phyloP scores from a whole-genome alignment of 2,329 filamentous ascomycete genomes.

The Aureobasidium musti region DNA sequence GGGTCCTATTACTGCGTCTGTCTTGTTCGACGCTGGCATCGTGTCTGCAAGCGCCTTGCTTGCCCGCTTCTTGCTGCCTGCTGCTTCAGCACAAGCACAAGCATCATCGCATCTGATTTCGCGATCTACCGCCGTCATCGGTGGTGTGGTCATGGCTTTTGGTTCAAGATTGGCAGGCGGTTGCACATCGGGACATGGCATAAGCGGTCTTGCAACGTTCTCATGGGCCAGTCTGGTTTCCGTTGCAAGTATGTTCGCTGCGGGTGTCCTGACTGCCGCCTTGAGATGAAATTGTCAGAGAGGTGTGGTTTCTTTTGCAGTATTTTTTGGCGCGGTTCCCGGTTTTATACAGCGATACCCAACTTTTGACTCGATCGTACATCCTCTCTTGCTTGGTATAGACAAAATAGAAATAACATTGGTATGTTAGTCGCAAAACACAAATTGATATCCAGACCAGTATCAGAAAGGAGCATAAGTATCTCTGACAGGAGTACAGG shows the following conservation, averaged over 20 bases:
- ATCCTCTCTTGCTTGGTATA: neutral
- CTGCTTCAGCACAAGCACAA: conserved; percentile 23
- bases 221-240: conserved; percentile 64
- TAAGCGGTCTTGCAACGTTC: conserved; percentile 66
- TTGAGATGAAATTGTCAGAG: neutral
- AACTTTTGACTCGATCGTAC: neutral
- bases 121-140: conserved; percentile 48
- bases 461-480: neutral
- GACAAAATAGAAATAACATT: neutral
- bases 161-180: conserved; percentile 65
- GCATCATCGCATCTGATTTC: conserved; percentile 13
- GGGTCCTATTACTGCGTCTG: conserved; percentile 44
- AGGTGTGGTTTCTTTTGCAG: neutral
- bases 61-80: conserved; percentile 27
- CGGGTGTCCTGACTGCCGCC: conserved; percentile 44
- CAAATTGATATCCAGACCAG: conserved; percentile 4
- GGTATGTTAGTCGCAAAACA: neutral
- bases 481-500: neutral
- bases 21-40: conserved; percentile 58
- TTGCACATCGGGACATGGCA: conserved; percentile 69
- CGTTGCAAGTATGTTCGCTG: conserved; percentile 59
- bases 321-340: neutral
- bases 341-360: conserved; percentile 15
- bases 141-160: conserved; percentile 60
- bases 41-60: conserved; percentile 51